phyloP scores from a whole-genome alignment of 139 green algal species.

The Nannochloris sp. region DNA sequence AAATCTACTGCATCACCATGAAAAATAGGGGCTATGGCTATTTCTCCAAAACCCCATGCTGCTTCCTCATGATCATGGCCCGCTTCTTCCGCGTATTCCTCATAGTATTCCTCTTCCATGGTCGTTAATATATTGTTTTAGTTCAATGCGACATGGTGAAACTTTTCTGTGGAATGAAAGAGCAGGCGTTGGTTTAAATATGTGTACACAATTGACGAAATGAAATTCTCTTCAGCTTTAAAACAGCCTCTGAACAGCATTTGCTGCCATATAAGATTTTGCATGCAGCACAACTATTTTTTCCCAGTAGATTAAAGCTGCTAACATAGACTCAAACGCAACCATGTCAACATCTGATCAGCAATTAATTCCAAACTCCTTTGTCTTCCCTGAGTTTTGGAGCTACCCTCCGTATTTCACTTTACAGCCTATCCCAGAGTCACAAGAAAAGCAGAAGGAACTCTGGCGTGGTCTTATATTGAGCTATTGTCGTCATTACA shows the following conservation, averaged over 20 bases:
- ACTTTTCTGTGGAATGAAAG: background rate
- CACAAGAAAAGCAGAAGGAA: constrained; percentile 59
- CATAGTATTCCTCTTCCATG: background rate
- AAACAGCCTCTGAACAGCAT: no score
- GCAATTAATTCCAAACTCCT: no score
- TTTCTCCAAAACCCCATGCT: background rate
- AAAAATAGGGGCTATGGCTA: background rate
- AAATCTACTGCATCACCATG: background rate
- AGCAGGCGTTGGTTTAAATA: no score
- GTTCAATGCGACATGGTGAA: background rate
- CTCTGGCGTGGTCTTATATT: constrained; percentile 70
- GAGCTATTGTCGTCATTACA: constrained; percentile 58
- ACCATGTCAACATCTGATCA: background rate
- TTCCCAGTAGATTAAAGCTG: no score
- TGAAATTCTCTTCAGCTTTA: background rate
- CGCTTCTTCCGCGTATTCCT: background rate
- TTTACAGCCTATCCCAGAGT: constrained; percentile 75
- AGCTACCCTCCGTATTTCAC: constrained; percentile 35
- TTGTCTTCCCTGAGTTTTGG: constrained; percentile 9
- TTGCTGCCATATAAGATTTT: no score
- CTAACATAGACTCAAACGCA: no score
- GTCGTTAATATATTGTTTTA: no score
- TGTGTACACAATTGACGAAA: background rate
- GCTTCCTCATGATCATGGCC: background rate
- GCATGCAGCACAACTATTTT: no score